A percentile compares a stretch with the other conserved stretches of the same genome.
Conservation (phyloP, 176 grass and related monocot species). For the Panicum miliaceum region DNA sequence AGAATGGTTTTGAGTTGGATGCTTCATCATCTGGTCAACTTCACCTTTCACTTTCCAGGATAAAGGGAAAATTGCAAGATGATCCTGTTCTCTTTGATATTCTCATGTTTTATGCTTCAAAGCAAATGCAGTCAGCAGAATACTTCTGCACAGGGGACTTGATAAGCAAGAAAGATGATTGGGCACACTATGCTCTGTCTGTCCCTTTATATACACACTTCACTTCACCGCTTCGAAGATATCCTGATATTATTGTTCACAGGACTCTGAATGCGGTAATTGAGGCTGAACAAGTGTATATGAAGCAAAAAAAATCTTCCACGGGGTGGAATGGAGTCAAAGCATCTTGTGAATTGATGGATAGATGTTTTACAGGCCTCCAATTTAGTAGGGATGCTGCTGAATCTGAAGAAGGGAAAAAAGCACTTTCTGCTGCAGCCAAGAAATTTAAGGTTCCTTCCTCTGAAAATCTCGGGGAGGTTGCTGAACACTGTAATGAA, state of each 20-base stretch:
- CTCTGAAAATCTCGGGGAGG: conserved; percentile 60
- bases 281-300: conserved; percentile 78
- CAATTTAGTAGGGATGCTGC: conserved; percentile 67
- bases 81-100: conserved; percentile 90
- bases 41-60: conserved; percentile 81
- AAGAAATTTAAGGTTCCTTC: conserved; percentile 72
- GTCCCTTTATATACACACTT: conserved; percentile 92
- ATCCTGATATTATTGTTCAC: conserved; percentile 97
- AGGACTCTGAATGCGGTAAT: conserved; percentile 79
- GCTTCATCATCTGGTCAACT: conserved; percentile 88
- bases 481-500: conserved; percentile 88
- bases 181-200: conserved; percentile 87
- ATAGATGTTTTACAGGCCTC: conserved; percentile 74
- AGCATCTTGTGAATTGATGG: conserved; percentile 37
- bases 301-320: conserved; percentile 54
- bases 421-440: conserved; percentile 61
- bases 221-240: conserved; percentile 90
- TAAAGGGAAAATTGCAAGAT: conserved; percentile 78
- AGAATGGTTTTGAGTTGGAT: conserved; percentile 87
- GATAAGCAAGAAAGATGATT: conserved; percentile 76
- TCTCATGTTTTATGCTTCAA: conserved; percentile 93
- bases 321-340: conserved; percentile 35
- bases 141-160: conserved; percentile 87
- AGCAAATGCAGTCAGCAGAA: conserved; percentile 81
- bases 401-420: conserved; percentile 75